Percentiles rank a stretch among this genome's conserved stretches.
phyloP scores from a whole-genome alignment of 73 alveolate genomes.

The Tetrahymena thermophila region DNA sequence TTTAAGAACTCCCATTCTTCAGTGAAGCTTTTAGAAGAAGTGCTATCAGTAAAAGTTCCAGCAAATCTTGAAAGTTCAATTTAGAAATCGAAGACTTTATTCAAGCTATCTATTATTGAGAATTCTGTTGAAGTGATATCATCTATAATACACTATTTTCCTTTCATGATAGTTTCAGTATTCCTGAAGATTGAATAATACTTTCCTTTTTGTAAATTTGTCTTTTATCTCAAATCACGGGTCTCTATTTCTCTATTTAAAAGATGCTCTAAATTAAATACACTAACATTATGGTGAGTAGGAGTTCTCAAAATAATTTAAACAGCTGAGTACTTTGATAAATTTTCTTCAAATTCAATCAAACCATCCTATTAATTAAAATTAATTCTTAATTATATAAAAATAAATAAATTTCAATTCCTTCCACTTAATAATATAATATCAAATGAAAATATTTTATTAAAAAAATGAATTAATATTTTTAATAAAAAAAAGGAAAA shows the following conservation, averaged over 20 bases:
- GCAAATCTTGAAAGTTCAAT: slow-evolving; percentile 28
- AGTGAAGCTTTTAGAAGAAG: background rate
- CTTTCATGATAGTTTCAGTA: background rate
- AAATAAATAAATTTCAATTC: background rate
- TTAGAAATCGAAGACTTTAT: background rate
- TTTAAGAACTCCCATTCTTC: slow-evolving; percentile 39
- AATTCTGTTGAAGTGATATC: slow-evolving; percentile 38
- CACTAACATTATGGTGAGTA: background rate
- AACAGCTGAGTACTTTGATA: background rate
- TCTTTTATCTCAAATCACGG: slow-evolving; percentile 9
- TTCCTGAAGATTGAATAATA: slow-evolving; percentile 3
- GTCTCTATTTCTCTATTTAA: slow-evolving; percentile 3
- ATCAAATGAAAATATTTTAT: too few species aligned
- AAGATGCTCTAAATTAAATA: background rate
- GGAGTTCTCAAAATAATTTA: background rate
- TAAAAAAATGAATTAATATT: too few species aligned
- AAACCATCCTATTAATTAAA: background rate
- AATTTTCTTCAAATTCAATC: background rate
- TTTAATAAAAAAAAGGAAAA: too few species aligned
- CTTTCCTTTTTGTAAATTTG: slow-evolving; percentile 1
- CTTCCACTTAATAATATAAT: too few species aligned
- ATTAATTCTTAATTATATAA: background rate
- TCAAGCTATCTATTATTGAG: slow-evolving; percentile 7
- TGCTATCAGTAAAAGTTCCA: background rate
- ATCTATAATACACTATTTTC: slow-evolving; percentile 19